These are phyloP conservation scores for Gliomastix tumulicola DNA, from an alignment of 2,329 filamentous ascomycete species.

Conservation along the genomic window DNA sequence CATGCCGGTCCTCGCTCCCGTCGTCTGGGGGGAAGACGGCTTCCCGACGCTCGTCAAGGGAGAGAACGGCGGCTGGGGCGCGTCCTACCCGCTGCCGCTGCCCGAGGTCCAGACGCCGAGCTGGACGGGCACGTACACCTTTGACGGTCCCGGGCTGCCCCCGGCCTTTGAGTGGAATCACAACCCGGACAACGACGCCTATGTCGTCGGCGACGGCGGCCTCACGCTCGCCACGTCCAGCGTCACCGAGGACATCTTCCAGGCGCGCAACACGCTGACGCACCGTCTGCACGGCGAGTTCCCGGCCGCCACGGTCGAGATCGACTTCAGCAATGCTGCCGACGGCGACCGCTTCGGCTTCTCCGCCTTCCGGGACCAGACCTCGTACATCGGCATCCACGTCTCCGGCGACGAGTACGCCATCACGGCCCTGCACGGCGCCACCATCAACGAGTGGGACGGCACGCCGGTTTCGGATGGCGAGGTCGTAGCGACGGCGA, in stretches of 20 bases:
- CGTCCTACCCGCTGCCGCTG: conserved; percentile 30
- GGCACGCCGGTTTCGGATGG: conserved; percentile 11
- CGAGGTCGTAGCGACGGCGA: conserved; percentile 9
- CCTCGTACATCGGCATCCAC: conserved; percentile 44
- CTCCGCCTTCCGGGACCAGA: conserved; percentile 43
- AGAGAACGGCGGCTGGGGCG: conserved; percentile 38
- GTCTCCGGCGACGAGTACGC: conserved; percentile 21
- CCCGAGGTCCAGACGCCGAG: conserved; percentile 8
- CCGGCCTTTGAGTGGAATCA: conserved; percentile 56
- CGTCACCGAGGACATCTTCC: conserved; percentile 42
- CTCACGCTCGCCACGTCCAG: conserved; percentile 40
- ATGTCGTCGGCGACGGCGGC: conserved; percentile 32
- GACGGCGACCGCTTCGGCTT: conserved; percentile 46
- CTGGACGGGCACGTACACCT: conserved; percentile 34
- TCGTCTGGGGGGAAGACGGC: conserved; percentile 44
- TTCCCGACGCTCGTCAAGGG: conserved; percentile 36
- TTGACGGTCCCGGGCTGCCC: conserved; percentile 30
- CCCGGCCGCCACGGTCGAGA: conserved; percentile 37
- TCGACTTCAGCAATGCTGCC: conserved; percentile 40
- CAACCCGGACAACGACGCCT: conserved; percentile 46
- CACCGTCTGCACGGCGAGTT: conserved; percentile 37
- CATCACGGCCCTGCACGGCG: conserved; percentile 24
- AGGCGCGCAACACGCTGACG: conserved; percentile 39
- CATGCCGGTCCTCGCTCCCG: conserved; percentile 48
- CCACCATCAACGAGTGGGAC: conserved; percentile 25